phyloP scores from a whole-genome alignment of 768 basidiomycete genomes.

The Suillus discolor region DNA sequence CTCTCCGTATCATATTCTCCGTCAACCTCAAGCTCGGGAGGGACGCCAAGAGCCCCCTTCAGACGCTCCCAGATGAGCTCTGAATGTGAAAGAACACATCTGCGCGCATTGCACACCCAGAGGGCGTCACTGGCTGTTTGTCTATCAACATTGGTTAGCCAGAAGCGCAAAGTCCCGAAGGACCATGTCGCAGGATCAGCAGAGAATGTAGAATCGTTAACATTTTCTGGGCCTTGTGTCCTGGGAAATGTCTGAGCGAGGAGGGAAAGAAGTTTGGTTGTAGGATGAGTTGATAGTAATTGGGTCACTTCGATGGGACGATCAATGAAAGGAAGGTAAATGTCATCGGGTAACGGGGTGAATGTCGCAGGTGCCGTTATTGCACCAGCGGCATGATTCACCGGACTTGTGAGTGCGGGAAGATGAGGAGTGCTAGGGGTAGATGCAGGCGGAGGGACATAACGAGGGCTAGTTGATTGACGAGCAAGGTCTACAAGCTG shows the following conservation, averaged over 20 bases:
- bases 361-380: slow-evolving; percentile 56
- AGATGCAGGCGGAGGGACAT: slow-evolving; percentile 23
- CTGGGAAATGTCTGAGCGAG: slow-evolving; percentile 69
- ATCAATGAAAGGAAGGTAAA: slow-evolving; percentile 86
- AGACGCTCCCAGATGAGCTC: slow-evolving; percentile 93
- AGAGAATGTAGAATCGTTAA: slow-evolving; percentile 36
- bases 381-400: not conserved
- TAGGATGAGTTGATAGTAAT: slow-evolving; percentile 66
- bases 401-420: slow-evolving; percentile 15
- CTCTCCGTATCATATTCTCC: slow-evolving; percentile 41
- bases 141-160: slow-evolving; percentile 67
- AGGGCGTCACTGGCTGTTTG: slow-evolving; percentile 64
- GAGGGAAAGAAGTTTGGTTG: slow-evolving; percentile 70
- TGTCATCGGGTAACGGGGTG: slow-evolving; percentile 73
- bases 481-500: slow-evolving; percentile 76
- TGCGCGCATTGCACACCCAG: slow-evolving; percentile 76
- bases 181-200: slow-evolving; percentile 72
- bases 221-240: slow-evolving; percentile 26
- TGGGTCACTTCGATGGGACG: slow-evolving; percentile 73
- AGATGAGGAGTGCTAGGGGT: slow-evolving; percentile 18
- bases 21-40: slow-evolving; percentile 71
- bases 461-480: slow-evolving; percentile 51
- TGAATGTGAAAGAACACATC: slow-evolving; percentile 72
- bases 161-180: slow-evolving; percentile 66
- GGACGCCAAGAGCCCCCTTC: slow-evolving; percentile 85